Conservation (phyloP, 2,329 filamentous ascomycete species). For the Penicillium olsonii region DNA sequence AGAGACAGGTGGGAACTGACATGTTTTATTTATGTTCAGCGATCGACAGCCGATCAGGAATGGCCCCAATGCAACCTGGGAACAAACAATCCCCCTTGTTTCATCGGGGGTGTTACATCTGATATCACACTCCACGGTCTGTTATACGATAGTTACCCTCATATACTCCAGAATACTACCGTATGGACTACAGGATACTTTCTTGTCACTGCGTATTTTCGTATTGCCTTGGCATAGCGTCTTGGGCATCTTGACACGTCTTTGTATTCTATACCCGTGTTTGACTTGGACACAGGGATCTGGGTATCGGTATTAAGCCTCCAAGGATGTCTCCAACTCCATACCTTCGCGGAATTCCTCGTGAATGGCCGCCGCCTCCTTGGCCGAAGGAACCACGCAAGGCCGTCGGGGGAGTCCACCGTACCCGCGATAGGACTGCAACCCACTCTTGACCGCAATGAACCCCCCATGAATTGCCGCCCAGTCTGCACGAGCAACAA, state of each 20-base stretch:
- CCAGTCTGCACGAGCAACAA: conserved; percentile 80
- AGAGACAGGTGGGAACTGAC: neutral
- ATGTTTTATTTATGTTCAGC: conserved; percentile 15
- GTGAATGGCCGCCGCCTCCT: conserved; percentile 35
- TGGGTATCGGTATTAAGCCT: conserved; percentile 11
- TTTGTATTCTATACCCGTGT: no score
- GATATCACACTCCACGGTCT: no score
- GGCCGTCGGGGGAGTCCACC: conserved; percentile 74
- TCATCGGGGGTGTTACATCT: conserved; percentile 1
- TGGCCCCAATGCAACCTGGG: conserved; percentile 3
- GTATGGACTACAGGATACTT: no score
- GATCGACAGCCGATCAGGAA: conserved; percentile 19
- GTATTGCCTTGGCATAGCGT: no score
- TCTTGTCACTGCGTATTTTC: no score
- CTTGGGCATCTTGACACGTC: no score
- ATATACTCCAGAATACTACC: no score
- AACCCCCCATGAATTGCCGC: conserved; percentile 79
- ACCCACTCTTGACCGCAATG: conserved; percentile 80
- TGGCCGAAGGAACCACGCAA: conserved; percentile 50
- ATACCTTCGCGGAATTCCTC: conserved; percentile 41
- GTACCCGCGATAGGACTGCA: conserved; percentile 80
- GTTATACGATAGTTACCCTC: no score
- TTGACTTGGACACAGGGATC: neutral
- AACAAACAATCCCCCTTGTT: conserved; percentile 12
- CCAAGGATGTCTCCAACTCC: conserved; percentile 38